phyloP scores from a whole-genome alignment of 805 yeast genomes.

The Candida alai region DNA sequence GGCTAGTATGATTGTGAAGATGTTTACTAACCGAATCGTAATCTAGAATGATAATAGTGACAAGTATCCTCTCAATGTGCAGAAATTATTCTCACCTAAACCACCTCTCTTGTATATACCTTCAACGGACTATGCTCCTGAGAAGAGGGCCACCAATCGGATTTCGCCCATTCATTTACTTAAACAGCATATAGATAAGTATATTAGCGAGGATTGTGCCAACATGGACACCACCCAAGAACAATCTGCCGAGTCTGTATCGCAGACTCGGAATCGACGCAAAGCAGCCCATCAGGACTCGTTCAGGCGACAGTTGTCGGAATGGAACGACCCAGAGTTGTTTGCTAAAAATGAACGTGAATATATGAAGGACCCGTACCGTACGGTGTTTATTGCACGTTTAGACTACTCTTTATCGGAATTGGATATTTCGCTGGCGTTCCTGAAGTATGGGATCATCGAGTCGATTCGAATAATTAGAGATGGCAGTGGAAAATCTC shows the following conservation, averaged over 20 bases:
- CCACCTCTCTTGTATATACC: conserved; percentile 50
- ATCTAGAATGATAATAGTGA: conserved; percentile 18
- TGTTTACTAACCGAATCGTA: conserved; percentile 1
- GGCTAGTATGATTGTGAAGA: too few species aligned
- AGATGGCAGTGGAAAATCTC: conserved; percentile 45
- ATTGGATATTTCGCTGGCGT: conserved; percentile 59
- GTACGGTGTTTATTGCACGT: conserved; percentile 75
- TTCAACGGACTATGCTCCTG: conserved; percentile 50
- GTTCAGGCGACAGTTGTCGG: conserved; percentile 21
- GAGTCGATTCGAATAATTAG: conserved; percentile 45
- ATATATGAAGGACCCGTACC: conserved; percentile 56
- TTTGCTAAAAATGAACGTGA: conserved; percentile 26
- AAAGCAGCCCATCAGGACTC: conserved; percentile 12
- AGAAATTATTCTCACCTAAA: conserved; percentile 52
- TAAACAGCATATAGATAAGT: conserved; percentile 19
- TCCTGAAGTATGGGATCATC: conserved; percentile 66
- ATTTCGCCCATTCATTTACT: conserved; percentile 45
- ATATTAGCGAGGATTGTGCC: conserved; percentile 21
- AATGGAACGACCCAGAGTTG: conserved; percentile 31
- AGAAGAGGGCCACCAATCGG: conserved; percentile 41
- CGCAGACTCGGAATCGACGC: too few species aligned
- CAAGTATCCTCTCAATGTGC: conserved; percentile 39
- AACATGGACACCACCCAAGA: conserved; percentile 10
- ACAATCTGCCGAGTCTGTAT: too few species aligned
- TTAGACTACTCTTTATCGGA: conserved; percentile 64